These are phyloP conservation scores for Ogataea chonburiensis DNA, from an alignment of 805 yeast genomes.

Conservation along the genomic window DNA sequence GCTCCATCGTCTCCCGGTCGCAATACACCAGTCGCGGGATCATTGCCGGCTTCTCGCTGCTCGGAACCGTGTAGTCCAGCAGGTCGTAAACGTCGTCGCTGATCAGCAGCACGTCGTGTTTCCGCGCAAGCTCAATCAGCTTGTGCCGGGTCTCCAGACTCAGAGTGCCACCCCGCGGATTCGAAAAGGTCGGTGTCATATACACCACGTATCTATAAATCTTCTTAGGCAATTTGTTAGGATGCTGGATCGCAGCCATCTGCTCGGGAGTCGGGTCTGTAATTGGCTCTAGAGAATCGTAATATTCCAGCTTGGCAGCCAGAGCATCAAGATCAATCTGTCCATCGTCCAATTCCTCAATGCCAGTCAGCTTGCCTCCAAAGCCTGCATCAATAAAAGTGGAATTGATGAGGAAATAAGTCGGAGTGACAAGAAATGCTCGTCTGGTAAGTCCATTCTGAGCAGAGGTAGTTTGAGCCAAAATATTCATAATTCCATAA, in stretches of 20 bases:
- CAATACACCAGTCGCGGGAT: constrained; percentile 51
- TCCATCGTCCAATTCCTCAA: constrained; percentile 54
- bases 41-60: constrained; percentile 8
- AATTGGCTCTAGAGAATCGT: constrained; percentile 33
- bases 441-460: constrained; percentile 60
- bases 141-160: constrained; percentile 47
- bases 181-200: constrained; percentile 74
- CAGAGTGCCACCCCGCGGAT: constrained; percentile 74
- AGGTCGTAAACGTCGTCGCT: constrained; percentile 84
- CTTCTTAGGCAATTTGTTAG: constrained; percentile 45
- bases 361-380: constrained; percentile 60
- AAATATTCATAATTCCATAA: constrained; percentile 69
- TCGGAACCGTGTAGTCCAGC: constrained; percentile 46
- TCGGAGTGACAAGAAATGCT: constrained; percentile 77
- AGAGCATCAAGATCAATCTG: constrained; percentile 51
- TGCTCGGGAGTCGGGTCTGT: constrained; percentile 24
- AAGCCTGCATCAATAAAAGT: constrained; percentile 79
- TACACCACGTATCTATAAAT: constrained; percentile 68
- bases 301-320: constrained; percentile 44
- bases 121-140: constrained; percentile 65
- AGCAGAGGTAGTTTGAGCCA: constrained; percentile 61
- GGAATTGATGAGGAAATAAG: constrained; percentile 74
- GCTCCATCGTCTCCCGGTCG: constrained; percentile 53
- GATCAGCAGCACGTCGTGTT: constrained; percentile 67
- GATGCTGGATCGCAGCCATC: constrained; percentile 35